A percentile compares a stretch with the other conserved stretches of the same genome.
These are phyloP conservation scores for Musa itinerans DNA, from an alignment of 176 grass and related monocot genomes.

Conservation along the genomic window DNA sequence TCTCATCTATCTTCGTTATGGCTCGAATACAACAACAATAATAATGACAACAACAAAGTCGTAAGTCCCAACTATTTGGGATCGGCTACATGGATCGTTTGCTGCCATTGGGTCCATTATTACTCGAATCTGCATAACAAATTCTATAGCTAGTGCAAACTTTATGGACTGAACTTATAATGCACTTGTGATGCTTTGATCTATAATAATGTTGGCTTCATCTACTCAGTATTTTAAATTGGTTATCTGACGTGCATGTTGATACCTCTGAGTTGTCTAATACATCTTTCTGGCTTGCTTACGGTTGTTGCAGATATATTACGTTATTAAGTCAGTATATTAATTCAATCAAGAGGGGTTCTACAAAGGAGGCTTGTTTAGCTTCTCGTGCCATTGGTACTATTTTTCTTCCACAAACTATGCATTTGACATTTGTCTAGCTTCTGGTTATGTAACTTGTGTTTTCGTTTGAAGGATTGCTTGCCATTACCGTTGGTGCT, in stretches of 20 bases:
- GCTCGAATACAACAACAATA: no score
- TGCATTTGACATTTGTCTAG: conserved; percentile 8
- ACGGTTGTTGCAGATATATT: conserved; percentile 47
- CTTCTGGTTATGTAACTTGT: not conserved
- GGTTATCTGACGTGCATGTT: not conserved
- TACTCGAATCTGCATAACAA: no score
- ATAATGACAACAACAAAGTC: no score
- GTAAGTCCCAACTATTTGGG: no score
- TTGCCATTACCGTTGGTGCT: conserved; percentile 61
- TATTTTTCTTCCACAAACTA: not conserved
- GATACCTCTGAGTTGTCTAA: not conserved
- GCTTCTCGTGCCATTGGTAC: conserved; percentile 58
- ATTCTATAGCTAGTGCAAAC: no score
- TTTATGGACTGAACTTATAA: no score
- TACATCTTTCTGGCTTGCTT: not conserved
- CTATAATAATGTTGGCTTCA: not conserved
- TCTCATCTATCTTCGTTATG: no score
- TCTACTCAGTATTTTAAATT: no score
- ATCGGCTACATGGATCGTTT: no score
- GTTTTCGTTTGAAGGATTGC: conserved; percentile 31
- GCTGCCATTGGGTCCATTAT: no score
- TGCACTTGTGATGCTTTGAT: not conserved
- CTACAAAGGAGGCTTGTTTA: conserved; percentile 55
- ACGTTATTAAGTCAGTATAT: conserved; percentile 69
- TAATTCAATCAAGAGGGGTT: conserved; percentile 73